Base-by-base conservation (phyloP, 2,329 filamentous ascomycete genomes). In the Colletotrichum simmondsii region DNA sequence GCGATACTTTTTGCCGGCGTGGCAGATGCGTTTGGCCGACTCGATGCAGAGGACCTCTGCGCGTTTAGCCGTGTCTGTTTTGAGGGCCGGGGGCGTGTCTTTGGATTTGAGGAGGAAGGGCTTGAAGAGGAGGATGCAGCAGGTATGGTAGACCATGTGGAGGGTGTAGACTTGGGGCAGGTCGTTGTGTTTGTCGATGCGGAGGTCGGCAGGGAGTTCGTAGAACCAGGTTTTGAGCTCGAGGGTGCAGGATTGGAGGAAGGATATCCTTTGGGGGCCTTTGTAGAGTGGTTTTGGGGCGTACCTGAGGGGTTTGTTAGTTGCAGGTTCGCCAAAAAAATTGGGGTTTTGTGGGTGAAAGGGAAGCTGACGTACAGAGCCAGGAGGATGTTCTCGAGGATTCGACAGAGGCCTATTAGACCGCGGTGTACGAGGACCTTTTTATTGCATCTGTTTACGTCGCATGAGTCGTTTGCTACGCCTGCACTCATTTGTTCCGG, bases 221-320 rank as follows among this genome's bases (percentile, higher is more conserved):
- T 83, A 82, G 64, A 79, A 76, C 81, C 81, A 82, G 2, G 76
- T 79, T 69, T 78, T 80, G 2, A 83, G 76, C 52, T 81, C 78
- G 7, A 82, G 72, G 2, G 81, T 72, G 63, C 78, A 80, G 3
- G 76, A 77, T 2, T 80, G 76, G 35, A 82, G 79, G 66, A 81
- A 81, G 10, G 77, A 26, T 35, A 75, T 61, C 69, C 76, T 68
- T 76, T 78, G 63, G 35, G 68, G 35, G 46, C 68, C 68, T 76
- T 65, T 70, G 28, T 71, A 67, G 3, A 71, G 71, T 2, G 77
- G 77, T 56, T 80, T 81, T 2, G 80, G 81, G 0, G 79, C 79
- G 74, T 79, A 81, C 30, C 80, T 81, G 19, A 0, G 16, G 11
- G 2, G 0, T 1, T 64, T 6, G 7, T 69, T 7, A 70, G 54